These are phyloP conservation scores for Dioscorea dumetorum DNA, from an alignment of 106 monocot genomes.

Conservation along the genomic window DNA sequence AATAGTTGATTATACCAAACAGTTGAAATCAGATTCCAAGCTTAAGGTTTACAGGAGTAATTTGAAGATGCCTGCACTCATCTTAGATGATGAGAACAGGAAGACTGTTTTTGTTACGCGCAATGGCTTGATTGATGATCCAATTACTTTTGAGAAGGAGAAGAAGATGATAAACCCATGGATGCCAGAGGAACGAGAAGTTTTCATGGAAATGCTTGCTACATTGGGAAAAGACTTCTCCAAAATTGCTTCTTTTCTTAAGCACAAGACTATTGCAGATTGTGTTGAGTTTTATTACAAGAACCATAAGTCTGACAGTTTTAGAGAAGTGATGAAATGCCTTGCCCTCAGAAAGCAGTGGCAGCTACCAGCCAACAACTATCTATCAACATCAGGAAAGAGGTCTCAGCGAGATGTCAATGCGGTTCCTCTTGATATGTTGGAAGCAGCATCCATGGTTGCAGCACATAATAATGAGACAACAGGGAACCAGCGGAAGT, in stretches of 20 bases:
- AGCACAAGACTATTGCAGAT: conserved; percentile 86
- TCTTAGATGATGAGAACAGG: conserved; percentile 64
- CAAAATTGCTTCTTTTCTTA: conserved; percentile 66
- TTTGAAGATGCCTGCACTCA: conserved; percentile 77
- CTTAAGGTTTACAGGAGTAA: conserved; percentile 37
- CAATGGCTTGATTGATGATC: conserved; percentile 76
- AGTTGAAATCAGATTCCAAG: conserved; percentile 45
- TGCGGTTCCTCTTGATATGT: conserved; percentile 43
- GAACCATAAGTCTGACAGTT: conserved; percentile 76
- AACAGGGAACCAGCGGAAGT: conserved; percentile 19
- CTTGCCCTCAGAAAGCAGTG: conserved; percentile 37
- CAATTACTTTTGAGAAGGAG: conserved; percentile 54
- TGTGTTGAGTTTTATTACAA: conserved; percentile 97
- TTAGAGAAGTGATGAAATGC: conserved; percentile 58
- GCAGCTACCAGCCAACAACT: conserved; percentile 30
- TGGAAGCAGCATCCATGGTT: conserved; percentile 31
- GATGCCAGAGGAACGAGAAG: conserved; percentile 59
- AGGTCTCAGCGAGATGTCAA: conserved; percentile 47
- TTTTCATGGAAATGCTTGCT: conserved; percentile 86
- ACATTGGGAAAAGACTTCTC: conserved; percentile 71
- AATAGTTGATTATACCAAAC: conserved; percentile 45
- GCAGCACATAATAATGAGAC: conserved; percentile 15
- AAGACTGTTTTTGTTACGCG: conserved; percentile 40
- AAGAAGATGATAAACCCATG: conserved; percentile 72
- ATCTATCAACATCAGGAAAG: conserved; percentile 43